phyloP scores from a whole-genome alignment of 2,329 filamentous ascomycete genomes.

The Pseudogymnoascus sp. region DNA sequence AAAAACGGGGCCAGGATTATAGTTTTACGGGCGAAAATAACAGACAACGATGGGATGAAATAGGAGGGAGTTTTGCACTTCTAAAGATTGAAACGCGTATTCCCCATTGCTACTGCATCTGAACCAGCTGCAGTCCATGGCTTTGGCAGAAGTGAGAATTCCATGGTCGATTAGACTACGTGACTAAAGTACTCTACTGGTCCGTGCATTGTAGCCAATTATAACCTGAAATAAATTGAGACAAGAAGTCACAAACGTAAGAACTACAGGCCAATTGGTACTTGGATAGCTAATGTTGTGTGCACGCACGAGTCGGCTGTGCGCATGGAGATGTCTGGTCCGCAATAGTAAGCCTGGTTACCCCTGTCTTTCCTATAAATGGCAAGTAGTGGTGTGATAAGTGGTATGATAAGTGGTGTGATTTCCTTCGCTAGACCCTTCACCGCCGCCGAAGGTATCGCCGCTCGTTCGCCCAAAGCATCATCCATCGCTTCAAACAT shows the following conservation, averaged over 20 bases:
- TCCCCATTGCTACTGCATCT: background rate
- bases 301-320: too few relatives aligned
- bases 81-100: background rate
- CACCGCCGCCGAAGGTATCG: background rate
- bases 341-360: background rate
- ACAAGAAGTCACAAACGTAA: background rate
- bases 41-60: background rate
- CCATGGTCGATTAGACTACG: background rate
- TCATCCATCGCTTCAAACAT: background rate
- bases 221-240: background rate
- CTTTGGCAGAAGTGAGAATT: background rate
- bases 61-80: background rate
- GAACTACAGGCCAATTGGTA: background rate
- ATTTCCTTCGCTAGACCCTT: background rate
- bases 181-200: background rate
- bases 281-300: background rate
- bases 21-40: background rate
- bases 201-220: background rate
- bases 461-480: background rate
- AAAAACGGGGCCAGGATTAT: background rate
- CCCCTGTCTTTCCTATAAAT: background rate
- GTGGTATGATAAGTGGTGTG: constrained; percentile 2
- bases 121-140: background rate
- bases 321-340: too few relatives aligned
- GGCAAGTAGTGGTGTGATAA: background rate